phyloP scores from a whole-genome alignment of 1,284 basidiomycete species.

The Neotropicomus parvogracilis region DNA sequence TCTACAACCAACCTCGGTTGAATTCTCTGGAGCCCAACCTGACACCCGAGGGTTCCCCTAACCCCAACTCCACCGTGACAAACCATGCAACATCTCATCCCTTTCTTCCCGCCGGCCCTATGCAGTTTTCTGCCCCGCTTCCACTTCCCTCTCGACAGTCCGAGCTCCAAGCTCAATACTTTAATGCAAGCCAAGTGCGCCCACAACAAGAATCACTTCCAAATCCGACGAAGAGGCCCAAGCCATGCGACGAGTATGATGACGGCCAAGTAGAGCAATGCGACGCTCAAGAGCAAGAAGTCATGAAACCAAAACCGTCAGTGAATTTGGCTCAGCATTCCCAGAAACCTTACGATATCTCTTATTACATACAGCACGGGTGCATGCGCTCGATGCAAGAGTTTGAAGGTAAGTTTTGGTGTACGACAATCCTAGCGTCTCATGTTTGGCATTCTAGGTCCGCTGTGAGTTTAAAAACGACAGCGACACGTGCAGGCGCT shows the following conservation, averaged over 20 bases:
- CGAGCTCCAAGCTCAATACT: constrained; percentile 30
- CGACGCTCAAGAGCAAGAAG: constrained; percentile 25
- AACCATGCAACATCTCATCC: constrained; percentile 12
- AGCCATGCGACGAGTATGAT: constrained; percentile 21
- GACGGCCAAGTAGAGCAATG: constrained; percentile 22
- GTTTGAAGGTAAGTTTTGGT: constrained; percentile 50
- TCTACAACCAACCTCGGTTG: constrained; percentile 16
- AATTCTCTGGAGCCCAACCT: constrained; percentile 13
- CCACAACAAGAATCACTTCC: constrained; percentile 4
- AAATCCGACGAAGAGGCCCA: constrained; percentile 21
- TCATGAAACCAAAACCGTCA: constrained; percentile 21
- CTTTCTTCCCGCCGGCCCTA: constrained; percentile 26
- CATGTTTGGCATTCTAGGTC: constrained; percentile 38
- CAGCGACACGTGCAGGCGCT: constrained; percentile 67
- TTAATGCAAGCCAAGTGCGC: constrained; percentile 10
- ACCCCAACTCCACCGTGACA: not conserved
- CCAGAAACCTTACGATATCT: constrained; percentile 3
- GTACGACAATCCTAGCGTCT: not conserved
- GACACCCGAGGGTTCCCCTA: constrained; percentile 16
- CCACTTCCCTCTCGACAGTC: constrained; percentile 29
- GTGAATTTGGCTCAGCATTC: not conserved
- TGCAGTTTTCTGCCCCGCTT: constrained; percentile 32
- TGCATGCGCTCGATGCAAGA: constrained; percentile 71
- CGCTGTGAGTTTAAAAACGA: constrained; percentile 68
- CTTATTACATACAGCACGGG: constrained; percentile 41